Percentiles rank a stretch among this genome's conserved stretches.
Evolutionary conservation across 1,284 basidiomycete species (phyloP).

Genomic region (Ustilago loliicola): DNA sequence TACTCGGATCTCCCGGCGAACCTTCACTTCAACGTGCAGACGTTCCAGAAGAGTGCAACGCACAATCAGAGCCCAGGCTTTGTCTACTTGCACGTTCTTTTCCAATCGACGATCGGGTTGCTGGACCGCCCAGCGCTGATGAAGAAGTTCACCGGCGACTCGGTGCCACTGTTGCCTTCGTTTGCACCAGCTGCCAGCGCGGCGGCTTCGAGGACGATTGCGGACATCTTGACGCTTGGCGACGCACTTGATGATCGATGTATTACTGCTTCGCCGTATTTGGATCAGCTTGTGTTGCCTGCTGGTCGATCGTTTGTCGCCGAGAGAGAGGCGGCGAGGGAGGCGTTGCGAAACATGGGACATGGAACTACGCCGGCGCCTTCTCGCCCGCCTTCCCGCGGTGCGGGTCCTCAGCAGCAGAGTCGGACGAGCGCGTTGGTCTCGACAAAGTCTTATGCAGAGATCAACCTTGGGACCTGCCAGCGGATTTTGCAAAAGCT

Average conservation of each 20-base stretch:
- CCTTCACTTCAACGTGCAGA: conserved; percentile 61
- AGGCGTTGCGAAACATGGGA: conserved; percentile 52
- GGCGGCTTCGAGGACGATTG: conserved; percentile 58
- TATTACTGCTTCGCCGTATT: conserved; percentile 53
- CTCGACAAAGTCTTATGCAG: conserved; percentile 51
- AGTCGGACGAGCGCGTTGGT: conserved; percentile 38
- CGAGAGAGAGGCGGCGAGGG: conserved; percentile 53
- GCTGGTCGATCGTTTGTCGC: conserved; percentile 56
- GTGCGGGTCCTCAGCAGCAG: conserved; percentile 26
- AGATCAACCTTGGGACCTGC: conserved; percentile 57
- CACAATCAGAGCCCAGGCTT: conserved; percentile 58
- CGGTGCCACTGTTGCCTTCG: conserved; percentile 40
- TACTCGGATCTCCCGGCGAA: conserved; percentile 51
- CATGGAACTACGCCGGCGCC: conserved; percentile 47
- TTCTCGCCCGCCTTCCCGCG: conserved; percentile 40
- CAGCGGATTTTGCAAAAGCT: conserved; percentile 52
- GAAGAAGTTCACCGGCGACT: conserved; percentile 51
- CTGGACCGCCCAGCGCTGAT: conserved; percentile 57
- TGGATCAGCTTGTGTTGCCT: conserved; percentile 61
- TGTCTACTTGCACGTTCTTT: conserved; percentile 59
- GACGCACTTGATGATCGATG: conserved; percentile 53
- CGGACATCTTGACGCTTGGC: conserved; percentile 54
- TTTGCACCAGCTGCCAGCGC: conserved; percentile 53
- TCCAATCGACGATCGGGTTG: conserved; percentile 63
- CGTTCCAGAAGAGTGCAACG: conserved; percentile 56